Conservation (phyloP, 108 stramenopile genomes). For the Nitzschia putrida region DNA sequence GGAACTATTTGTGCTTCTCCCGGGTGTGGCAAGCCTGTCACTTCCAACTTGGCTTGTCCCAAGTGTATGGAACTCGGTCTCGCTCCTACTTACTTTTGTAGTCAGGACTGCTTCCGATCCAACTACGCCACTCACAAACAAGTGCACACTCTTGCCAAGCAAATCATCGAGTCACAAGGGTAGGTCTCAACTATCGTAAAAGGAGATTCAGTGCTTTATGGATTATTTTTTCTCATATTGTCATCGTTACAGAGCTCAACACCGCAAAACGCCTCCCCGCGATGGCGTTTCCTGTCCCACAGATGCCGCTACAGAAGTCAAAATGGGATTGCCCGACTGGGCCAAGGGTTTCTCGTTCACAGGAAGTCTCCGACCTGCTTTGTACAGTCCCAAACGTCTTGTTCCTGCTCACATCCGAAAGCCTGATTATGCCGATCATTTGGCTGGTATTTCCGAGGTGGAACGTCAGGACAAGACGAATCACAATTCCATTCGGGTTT, state of each 20-base stretch:
- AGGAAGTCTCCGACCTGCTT: conserved; percentile 69
- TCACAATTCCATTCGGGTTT: conserved; percentile 76
- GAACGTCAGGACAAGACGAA: conserved; percentile 74
- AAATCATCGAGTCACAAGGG: conserved; percentile 57
- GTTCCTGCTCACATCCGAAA: conserved; percentile 63
- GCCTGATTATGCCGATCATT: conserved; percentile 84
- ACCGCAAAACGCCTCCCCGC: conserved; percentile 56
- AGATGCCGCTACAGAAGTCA: conserved; percentile 52
- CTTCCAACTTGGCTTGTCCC: conserved; percentile 82
- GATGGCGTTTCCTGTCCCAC: conserved; percentile 63
- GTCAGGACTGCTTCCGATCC: conserved; percentile 84
- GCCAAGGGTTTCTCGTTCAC: conserved; percentile 65
- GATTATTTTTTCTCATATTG: neutral
- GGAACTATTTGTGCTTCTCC: conserved; percentile 60
- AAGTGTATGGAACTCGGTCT: conserved; percentile 85
- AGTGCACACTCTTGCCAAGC: conserved; percentile 72
- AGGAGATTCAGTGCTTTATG: neutral
- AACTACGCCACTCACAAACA: conserved; percentile 81
- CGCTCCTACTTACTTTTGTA: conserved; percentile 78
- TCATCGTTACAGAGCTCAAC: conserved; percentile 19
- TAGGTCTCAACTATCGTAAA: neutral
- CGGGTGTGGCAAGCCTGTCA: conserved; percentile 61
- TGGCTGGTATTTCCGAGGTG: conserved; percentile 61
- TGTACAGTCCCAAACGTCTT: conserved; percentile 62
- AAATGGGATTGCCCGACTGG: conserved; percentile 69